Evolutionary conservation across 331 rosid genomes (phyloP).

Genomic region (Pyrus hybrid): DNA sequence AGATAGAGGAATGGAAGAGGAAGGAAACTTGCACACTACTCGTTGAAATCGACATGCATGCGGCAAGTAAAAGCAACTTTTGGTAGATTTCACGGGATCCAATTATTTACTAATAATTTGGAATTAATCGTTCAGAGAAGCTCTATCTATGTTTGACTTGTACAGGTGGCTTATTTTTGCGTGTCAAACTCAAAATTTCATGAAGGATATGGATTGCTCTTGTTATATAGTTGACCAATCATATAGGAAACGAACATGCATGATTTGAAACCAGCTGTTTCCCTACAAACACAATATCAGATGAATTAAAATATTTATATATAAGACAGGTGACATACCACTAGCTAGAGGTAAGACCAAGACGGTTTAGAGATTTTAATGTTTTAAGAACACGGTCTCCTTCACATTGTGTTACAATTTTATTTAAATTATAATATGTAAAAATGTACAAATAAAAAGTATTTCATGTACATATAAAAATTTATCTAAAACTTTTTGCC

Average conservation of each 20-base stretch:
- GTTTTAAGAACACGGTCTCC: no score
- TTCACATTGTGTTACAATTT: no score
- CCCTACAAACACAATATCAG: background rate
- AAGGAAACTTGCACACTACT: background rate
- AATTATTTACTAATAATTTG: background rate
- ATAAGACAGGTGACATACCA: background rate
- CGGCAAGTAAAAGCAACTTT: background rate
- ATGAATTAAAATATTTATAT: background rate
- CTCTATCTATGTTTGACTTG: background rate
- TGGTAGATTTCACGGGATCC: background rate
- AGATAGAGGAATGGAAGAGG: background rate
- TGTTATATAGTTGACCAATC: background rate
- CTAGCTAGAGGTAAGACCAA: background rate
- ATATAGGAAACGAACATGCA: background rate
- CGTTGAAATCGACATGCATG: background rate
- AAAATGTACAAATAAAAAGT: no score
- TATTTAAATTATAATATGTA: no score
- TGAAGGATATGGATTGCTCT: background rate
- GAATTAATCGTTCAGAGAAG: background rate
- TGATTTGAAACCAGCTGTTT: background rate
- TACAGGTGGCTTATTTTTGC: background rate
- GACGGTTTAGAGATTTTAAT: background rate
- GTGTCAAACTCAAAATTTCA: background rate
- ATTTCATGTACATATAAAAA: no score
- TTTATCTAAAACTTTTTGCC: background rate